These are phyloP conservation scores for Ophiostoma sp. DNA, from an alignment of 2,329 filamentous ascomycete genomes.

Conservation along the genomic window DNA sequence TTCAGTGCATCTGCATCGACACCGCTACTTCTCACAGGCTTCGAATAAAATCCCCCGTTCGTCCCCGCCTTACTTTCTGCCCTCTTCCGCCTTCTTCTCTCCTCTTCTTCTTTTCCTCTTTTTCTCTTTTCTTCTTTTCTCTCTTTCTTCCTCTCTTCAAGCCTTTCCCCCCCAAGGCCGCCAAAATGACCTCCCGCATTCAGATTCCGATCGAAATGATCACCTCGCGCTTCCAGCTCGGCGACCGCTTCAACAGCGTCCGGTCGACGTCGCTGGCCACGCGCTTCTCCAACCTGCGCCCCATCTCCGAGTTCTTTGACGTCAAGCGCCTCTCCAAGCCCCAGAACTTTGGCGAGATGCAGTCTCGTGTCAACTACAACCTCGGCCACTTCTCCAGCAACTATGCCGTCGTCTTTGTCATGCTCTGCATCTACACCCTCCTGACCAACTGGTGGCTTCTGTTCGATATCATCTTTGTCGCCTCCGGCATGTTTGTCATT, in stretches of 20 bases:
- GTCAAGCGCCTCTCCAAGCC: slow-evolving; percentile 95
- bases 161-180: slow-evolving; percentile 7
- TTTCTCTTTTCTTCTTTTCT: neutral
- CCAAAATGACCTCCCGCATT: slow-evolving; percentile 66
- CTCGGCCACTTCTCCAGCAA: slow-evolving; percentile 96
- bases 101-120: neutral
- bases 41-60: slow-evolving; percentile 14
- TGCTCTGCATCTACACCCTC: slow-evolving; percentile 93
- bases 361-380: slow-evolving; percentile 95
- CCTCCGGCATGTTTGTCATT: slow-evolving; percentile 84
- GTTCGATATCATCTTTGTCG: slow-evolving; percentile 86
- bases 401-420: slow-evolving; percentile 87
- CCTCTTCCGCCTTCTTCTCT: slow-evolving; percentile 6
- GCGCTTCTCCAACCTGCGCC: slow-evolving; percentile 87
- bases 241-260: slow-evolving; percentile 77
- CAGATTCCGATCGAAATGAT: slow-evolving; percentile 88
- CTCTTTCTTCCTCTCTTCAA: neutral
- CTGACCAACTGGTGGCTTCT: slow-evolving; percentile 81
- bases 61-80: slow-evolving; percentile 12
- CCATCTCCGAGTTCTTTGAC: slow-evolving; percentile 90
- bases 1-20: slow-evolving; percentile 22
- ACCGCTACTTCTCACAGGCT: slow-evolving; percentile 22
- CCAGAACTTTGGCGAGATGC: slow-evolving; percentile 77
- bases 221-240: slow-evolving; percentile 83
- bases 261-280: slow-evolving; percentile 71